Conservation (phyloP, 2,329 filamentous ascomycete species). For the Paecilomyces fulvus region DNA sequence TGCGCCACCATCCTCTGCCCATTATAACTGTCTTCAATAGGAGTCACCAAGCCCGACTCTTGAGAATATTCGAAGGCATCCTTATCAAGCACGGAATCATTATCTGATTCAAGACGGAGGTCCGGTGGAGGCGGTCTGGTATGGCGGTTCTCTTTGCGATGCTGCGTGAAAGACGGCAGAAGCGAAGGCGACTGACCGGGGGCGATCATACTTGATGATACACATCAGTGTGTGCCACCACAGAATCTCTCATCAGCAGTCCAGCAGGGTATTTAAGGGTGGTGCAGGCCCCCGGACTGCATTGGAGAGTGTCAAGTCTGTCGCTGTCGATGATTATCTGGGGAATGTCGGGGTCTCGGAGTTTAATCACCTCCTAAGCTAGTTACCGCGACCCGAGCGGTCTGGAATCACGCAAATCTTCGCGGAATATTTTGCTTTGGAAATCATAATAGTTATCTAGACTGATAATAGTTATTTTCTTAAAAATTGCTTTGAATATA, state of each 20-base stretch:
- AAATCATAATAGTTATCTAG: background rate
- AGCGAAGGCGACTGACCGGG: background rate
- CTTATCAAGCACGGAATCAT: background rate
- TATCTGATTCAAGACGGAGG: background rate
- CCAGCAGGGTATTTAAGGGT: background rate
- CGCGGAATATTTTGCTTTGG: background rate
- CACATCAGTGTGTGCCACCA: background rate
- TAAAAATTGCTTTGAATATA: background rate
- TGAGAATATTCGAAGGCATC: background rate
- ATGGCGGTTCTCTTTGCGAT: background rate
- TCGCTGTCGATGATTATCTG: background rate
- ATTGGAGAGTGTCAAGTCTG: background rate
- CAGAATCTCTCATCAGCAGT: background rate
- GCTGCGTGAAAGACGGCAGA: background rate
- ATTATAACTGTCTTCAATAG: background rate
- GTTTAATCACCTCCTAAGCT: background rate
- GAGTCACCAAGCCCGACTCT: background rate
- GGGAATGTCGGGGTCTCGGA: background rate
- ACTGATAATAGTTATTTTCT: background rate
- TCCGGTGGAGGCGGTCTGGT: background rate
- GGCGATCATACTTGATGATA: background rate
- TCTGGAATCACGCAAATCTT: background rate
- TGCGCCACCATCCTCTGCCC: background rate
- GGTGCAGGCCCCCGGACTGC: background rate
- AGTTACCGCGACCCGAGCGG: background rate